Evolutionary conservation across 306 rosid species (phyloP).

Genomic region (Gastrolobium villosum): DNA sequence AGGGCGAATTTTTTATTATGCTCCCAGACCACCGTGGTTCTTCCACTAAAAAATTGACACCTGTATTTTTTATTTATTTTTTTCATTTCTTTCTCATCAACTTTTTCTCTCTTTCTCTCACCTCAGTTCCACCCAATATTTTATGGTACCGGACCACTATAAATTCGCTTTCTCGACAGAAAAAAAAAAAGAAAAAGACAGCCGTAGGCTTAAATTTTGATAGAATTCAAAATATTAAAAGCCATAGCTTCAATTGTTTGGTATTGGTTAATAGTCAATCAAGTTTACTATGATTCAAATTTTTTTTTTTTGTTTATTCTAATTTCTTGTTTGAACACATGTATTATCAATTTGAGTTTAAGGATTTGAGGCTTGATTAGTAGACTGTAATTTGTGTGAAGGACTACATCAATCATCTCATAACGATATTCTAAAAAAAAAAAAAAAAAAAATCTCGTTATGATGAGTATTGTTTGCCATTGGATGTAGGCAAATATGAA

Average conservation of each 20-base stretch:
- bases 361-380: background rate
- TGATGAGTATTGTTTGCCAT: background rate
- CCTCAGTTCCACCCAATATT: too few relatives aligned
- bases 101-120: too few relatives aligned
- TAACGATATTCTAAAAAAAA: background rate
- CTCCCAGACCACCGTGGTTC: too few relatives aligned
- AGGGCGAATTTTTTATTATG: too few relatives aligned
- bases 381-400: background rate
- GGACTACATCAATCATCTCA: background rate
- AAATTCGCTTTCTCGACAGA: too few relatives aligned
- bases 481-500: conserved; percentile 3
- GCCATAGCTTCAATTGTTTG: background rate
- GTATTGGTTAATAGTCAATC: background rate
- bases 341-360: background rate
- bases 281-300: background rate
- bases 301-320: background rate
- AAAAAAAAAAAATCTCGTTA: too few relatives aligned
- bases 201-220: background rate
- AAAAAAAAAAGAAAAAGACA: background rate
- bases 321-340: background rate
- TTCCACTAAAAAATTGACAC: too few relatives aligned
- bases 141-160: too few relatives aligned
- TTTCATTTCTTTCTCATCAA: too few relatives aligned
- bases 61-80: too few relatives aligned
- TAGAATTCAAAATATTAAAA: background rate